A percentile compares a stretch with the other conserved stretches of the same genome.
Conservation (phyloP, 2,329 filamentous ascomycete species). For the Westerdykella sp. region DNA sequence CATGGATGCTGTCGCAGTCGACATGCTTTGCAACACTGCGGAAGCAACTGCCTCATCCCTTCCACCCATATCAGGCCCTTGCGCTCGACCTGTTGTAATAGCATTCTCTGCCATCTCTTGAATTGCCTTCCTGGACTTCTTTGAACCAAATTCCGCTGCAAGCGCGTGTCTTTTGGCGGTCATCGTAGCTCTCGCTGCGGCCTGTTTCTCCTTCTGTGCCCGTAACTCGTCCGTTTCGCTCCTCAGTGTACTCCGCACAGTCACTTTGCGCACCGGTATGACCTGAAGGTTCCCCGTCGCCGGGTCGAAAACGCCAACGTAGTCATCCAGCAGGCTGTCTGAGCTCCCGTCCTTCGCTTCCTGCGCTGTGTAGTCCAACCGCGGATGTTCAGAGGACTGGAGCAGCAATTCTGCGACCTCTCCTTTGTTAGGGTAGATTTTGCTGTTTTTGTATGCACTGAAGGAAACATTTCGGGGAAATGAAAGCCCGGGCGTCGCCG, state of each 20-base stretch:
- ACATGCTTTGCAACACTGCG: constrained; percentile 57
- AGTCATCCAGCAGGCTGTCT: constrained; percentile 53
- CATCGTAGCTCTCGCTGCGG: constrained; percentile 35
- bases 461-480: constrained; percentile 40
- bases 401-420: constrained; percentile 47
- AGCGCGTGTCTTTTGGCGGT: constrained; percentile 61
- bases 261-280: constrained; percentile 48
- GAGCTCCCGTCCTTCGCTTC: constrained; percentile 43
- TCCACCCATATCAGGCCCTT: constrained; percentile 8
- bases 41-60: constrained; percentile 27
- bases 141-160: constrained; percentile 74
- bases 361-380: constrained; percentile 53
- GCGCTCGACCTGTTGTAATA: constrained; percentile 43
- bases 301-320: constrained; percentile 56
- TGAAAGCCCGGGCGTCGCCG: constrained; percentile 40
- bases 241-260: constrained; percentile 47
- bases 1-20: constrained; percentile 57
- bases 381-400: constrained; percentile 55
- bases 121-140: constrained; percentile 77
- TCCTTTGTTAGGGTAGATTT: constrained; percentile 18
- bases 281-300: constrained; percentile 48
- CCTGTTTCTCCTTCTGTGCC: constrained; percentile 23
- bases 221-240: constrained; percentile 40
- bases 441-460: constrained; percentile 43
- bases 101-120: constrained; percentile 64